phyloP scores from a whole-genome alignment of 1,284 basidiomycete genomes.

The Cryptococcus sp. region DNA sequence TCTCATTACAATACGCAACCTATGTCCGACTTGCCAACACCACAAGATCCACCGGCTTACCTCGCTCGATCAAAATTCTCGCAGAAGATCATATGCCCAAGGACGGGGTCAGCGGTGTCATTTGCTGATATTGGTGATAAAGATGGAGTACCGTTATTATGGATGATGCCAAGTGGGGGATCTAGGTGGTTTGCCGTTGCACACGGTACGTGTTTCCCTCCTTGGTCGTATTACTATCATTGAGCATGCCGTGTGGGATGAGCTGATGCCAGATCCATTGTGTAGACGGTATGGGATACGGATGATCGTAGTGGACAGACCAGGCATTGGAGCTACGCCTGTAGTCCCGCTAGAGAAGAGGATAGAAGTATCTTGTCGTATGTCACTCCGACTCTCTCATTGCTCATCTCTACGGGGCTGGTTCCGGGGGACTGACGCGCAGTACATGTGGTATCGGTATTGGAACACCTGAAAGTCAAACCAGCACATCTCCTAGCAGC shows the following conservation, averaged over 20 bases:
- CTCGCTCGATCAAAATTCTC: slow-evolving; percentile 34
- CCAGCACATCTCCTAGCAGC: slow-evolving; percentile 35
- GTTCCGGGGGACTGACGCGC: neutral
- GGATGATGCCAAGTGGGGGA: slow-evolving; percentile 39
- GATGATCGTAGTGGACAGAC: slow-evolving; percentile 41
- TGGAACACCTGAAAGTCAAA: slow-evolving; percentile 37
- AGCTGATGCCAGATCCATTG: slow-evolving; percentile 30
- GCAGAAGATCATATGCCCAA: slow-evolving; percentile 24
- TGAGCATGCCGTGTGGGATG: too few species aligned
- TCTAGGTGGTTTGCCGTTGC: slow-evolving; percentile 42
- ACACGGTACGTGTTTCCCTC: slow-evolving; percentile 30
- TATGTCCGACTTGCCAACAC: neutral
- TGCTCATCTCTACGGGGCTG: slow-evolving; percentile 4
- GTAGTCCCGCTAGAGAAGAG: slow-evolving; percentile 31
- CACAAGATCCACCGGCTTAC: slow-evolving; percentile 29
- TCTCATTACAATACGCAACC: too few species aligned
- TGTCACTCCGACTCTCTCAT: too few species aligned
- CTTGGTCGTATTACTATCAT: neutral
- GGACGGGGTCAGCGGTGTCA: slow-evolving; percentile 33
- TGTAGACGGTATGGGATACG: slow-evolving; percentile 32
- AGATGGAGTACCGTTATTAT: slow-evolving; percentile 34
- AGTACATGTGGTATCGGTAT: slow-evolving; percentile 38
- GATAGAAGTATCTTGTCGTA: slow-evolving; percentile 33
- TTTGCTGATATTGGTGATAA: slow-evolving; percentile 41
- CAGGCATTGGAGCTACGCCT: slow-evolving; percentile 38